These are phyloP conservation scores for Fusarium piperis DNA, from an alignment of 2,329 filamentous ascomycete species.

Conservation along the genomic window DNA sequence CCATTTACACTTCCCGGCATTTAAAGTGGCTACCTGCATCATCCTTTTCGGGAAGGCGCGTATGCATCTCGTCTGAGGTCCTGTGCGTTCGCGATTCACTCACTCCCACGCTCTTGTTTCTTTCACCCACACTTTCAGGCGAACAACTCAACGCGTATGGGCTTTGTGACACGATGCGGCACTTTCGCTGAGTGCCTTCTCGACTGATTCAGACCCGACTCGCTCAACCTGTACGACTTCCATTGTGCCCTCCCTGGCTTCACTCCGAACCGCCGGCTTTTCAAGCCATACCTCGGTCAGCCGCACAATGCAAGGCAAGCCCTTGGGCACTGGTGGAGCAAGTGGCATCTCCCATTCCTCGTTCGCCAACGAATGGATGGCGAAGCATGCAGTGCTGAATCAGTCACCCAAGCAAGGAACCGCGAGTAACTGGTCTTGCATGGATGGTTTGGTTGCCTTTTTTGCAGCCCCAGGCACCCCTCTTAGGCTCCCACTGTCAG, in stretches of 20 bases:
- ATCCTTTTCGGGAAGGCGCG: slow-evolving; percentile 27
- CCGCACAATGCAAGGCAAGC: slow-evolving; percentile 5
- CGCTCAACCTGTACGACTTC: neutral
- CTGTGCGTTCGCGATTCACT: neutral
- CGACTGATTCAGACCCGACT: neutral
- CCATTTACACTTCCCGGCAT: slow-evolving; percentile 14
- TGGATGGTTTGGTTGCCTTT: slow-evolving; percentile 33
- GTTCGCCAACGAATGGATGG: slow-evolving; percentile 6
- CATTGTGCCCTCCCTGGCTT: neutral
- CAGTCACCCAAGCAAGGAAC: neutral
- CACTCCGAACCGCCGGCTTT: neutral
- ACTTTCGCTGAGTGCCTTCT: neutral
- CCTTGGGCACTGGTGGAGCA: slow-evolving; percentile 21
- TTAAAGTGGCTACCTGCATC: slow-evolving; percentile 5
- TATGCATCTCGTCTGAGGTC: slow-evolving; percentile 15
- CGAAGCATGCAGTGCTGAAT: slow-evolving; percentile 17
- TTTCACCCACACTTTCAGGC: neutral
- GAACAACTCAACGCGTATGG: neutral
- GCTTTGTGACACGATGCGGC: neutral
- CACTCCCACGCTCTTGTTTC: neutral
- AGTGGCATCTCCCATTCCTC: slow-evolving; percentile 25
- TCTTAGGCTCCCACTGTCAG: slow-evolving; percentile 14
- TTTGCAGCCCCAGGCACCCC: slow-evolving; percentile 16
- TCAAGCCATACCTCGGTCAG: slow-evolving; percentile 24
- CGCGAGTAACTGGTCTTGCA: neutral